These are phyloP conservation scores for Mortierella sp. DNA, from an alignment of 371 early-diverging fungal genomes.

Conservation along the genomic window DNA sequence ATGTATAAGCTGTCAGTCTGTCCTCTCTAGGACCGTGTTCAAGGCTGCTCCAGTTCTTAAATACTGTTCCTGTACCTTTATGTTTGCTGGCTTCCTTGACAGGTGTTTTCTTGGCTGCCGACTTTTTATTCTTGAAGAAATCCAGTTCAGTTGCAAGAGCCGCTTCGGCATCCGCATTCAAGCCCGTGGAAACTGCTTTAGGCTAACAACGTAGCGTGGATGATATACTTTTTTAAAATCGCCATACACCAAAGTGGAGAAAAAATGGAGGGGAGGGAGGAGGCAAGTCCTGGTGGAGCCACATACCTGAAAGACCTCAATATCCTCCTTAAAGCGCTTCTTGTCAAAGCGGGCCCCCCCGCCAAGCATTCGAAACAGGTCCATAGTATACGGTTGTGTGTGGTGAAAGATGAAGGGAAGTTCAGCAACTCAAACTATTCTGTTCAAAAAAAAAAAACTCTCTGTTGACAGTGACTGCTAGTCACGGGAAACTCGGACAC, in stretches of 20 bases:
- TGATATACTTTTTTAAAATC: no score
- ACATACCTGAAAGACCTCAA: conserved; percentile 75
- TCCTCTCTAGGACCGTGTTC: no score
- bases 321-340: conserved; percentile 77
- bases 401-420: neutral
- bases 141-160: conserved; percentile 59
- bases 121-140: conserved; percentile 61
- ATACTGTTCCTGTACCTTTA: neutral
- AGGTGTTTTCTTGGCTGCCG: conserved; percentile 24
- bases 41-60: neutral
- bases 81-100: conserved; percentile 18
- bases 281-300: neutral
- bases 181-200: conserved; percentile 35
- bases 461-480: conserved; percentile 28
- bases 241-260: no score
- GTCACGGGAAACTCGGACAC: conserved; percentile 8
- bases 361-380: conserved; percentile 83
- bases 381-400: conserved; percentile 60
- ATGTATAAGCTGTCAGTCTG: no score
- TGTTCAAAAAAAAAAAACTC: conserved; percentile 19
- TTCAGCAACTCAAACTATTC: neutral
- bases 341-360: conserved; percentile 89
- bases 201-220: conserved; percentile 15
- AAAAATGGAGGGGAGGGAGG: neutral
- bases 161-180: conserved; percentile 50